Evolutionary conservation across 2,329 filamentous ascomycete species (phyloP).

Genomic region (Pseudocercospora fijiensis): DNA sequence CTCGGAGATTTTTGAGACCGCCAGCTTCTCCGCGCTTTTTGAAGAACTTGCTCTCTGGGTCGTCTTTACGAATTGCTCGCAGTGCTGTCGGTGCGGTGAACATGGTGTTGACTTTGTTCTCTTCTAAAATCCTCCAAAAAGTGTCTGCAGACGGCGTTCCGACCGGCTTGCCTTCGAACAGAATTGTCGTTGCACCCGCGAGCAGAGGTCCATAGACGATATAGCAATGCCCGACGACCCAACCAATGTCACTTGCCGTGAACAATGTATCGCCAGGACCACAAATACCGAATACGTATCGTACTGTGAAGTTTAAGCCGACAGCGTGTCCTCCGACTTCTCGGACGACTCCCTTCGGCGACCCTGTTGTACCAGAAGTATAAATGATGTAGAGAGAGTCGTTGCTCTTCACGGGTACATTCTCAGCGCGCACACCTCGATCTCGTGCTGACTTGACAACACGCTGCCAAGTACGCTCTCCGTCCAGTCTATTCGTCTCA

Average conservation of each 20-base stretch:
- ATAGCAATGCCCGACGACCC: slow-evolving; percentile 84
- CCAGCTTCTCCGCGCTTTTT: slow-evolving; percentile 62
- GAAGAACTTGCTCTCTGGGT: slow-evolving; percentile 70
- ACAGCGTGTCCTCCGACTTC: slow-evolving; percentile 86
- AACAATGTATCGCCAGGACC: slow-evolving; percentile 82
- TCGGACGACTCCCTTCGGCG: slow-evolving; percentile 77
- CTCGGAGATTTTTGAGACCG: slow-evolving; percentile 69
- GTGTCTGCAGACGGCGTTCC: slow-evolving; percentile 83
- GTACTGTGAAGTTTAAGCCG: slow-evolving; percentile 76
- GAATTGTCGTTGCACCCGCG: slow-evolving; percentile 77
- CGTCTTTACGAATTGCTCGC: slow-evolving; percentile 81
- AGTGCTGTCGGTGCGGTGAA: slow-evolving; percentile 88
- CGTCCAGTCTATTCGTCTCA: slow-evolving; percentile 61
- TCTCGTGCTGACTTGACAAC: slow-evolving; percentile 69
- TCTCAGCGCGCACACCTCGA: slow-evolving; percentile 66
- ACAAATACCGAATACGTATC: slow-evolving; percentile 77
- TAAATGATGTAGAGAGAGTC: slow-evolving; percentile 90
- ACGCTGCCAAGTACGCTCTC: slow-evolving; percentile 77
- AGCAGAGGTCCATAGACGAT: slow-evolving; percentile 88
- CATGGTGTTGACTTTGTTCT: slow-evolving; percentile 79
- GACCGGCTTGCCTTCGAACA: slow-evolving; percentile 93
- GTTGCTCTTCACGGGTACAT: slow-evolving; percentile 73
- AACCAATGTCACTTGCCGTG: slow-evolving; percentile 83
- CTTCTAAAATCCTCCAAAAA: slow-evolving; percentile 83
- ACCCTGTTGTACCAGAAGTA: slow-evolving; percentile 59